Base-by-base conservation (phyloP, 331 rosid genomes). In the Cydonia oblonga region DNA sequence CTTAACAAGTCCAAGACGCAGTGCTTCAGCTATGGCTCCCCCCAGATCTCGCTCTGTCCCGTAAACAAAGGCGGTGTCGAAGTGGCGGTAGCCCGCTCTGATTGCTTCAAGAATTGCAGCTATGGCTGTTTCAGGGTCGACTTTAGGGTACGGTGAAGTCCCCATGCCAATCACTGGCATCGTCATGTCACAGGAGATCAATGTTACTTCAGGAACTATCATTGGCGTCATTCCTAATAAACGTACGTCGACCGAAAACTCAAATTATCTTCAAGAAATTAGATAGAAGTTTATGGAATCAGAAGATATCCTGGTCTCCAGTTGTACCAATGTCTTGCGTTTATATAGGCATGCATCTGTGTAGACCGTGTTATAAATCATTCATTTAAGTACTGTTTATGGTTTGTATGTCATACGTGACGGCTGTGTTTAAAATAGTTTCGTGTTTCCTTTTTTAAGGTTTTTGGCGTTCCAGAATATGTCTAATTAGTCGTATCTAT, bases 71-170 rank as follows among this genome's bases (percentile, higher is more conserved):
- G 84, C 84, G 1, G 78, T 66, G 59, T 81, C 84, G 13, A 81
- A 81, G 42, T 81, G 84, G 14, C 84, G 71, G 66, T 81, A 67
- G 6, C 84, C 84, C 3, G 67, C 53, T 72, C 49, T 76, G 72
- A 81, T 72, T 0, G 84, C 84, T 35, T 79, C 68, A 29, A 79
- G 64, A 38, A 74, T 49, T 24, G 75, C 71, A 3, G 57, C 58
- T 22, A 52, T 79, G 40, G 54, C 71, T 19, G 75, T 64, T 59
- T 73, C 75, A 2, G 59, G 53, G 18, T 44, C 69, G 11, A 56
- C 66, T 1, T 6, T 53, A 53, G 82, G 76, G 59, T 18, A 67
- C 25, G 74, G 42, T 1, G 82, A 54, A 16, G 82, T 79, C 28
- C 82, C 82, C 60, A 79, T 29, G 70, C 82, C 82, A 22, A 79